Base-by-base conservation (phyloP, 768 basidiomycete genomes). In the Mycena sanguinolenta region DNA sequence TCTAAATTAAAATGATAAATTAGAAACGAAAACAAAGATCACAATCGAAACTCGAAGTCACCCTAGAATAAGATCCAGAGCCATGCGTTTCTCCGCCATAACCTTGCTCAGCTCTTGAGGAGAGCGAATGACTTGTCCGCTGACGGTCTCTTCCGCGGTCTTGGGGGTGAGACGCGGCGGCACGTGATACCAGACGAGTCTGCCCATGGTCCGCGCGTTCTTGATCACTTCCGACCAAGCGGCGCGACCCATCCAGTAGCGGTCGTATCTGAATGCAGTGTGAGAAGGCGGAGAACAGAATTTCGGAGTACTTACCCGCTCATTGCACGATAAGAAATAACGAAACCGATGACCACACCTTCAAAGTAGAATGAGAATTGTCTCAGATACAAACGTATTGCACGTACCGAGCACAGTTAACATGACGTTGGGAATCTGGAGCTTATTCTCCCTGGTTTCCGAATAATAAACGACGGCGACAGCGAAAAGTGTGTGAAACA, bases 151-250 rank as follows among this genome's bases (percentile, higher is more conserved):
- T 71, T 84, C 78, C 2, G 75, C 58, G 0, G 84, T 82, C 73
- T 85, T 84, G 12, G 81, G 79, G 0, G 81, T 78, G 3, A 88
- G 71, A 17, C 85, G 82, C 14, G 84, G 85, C 2, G 90, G 90
- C 17, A 89, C 84, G 72, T 91, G 89, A 72, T 88, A 88, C 90
- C 90, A 91, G 36, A 90, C 82, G 8, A 91, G 79, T 19, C 90
- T 84, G 8, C 84, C 78, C 63, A 89, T 79, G 0, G 86, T 85
- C 21, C 89, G 81, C 4, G 84, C 74, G 58, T 85, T 87, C 38
- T 84, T 82, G 2, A 89, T 86, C 23, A 90, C 79, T 67, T 91
- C 89, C 4, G 86, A 85, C 89, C 89, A 90, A 23, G 81, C 83
- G 0, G 82, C 83, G 14, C 88, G 80, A 25, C 90, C 86, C 79